phyloP scores from a whole-genome alignment of 1,284 basidiomycete genomes.

The Cutaneotrichosporon sp. region DNA sequence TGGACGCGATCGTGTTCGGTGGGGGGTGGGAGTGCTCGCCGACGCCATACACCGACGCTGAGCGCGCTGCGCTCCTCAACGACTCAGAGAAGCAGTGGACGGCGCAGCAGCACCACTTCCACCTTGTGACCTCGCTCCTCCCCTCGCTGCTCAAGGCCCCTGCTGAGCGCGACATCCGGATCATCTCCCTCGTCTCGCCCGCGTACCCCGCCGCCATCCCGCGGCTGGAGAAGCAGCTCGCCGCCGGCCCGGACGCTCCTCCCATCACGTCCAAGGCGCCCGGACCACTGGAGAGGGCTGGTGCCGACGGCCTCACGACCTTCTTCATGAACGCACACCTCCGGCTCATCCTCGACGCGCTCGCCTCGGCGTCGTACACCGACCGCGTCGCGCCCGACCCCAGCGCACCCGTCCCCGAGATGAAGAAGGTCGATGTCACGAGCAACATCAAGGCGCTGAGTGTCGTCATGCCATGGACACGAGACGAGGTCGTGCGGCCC shows the following conservation, averaged over 20 bases:
- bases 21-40: conserved; percentile 43
- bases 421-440: conserved; percentile 39
- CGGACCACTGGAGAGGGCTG: conserved; percentile 19
- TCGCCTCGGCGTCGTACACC: conserved; percentile 36
- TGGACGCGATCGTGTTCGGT: conserved; percentile 51
- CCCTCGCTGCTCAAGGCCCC: conserved; percentile 76
- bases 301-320: conserved; percentile 35
- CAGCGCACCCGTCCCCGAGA: conserved; percentile 29
- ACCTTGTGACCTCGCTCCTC: conserved; percentile 72
- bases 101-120: conserved; percentile 58
- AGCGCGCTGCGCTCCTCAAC: neutral
- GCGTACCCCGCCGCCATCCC: conserved; percentile 74
- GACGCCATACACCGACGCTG: neutral
- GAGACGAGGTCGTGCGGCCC: conserved; percentile 45
- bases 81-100: conserved; percentile 34
- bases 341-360: conserved; percentile 47
- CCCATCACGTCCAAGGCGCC: neutral
- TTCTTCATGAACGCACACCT: conserved; percentile 46
- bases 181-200: conserved; percentile 77
- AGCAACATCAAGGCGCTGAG: conserved; percentile 48
- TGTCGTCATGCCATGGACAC: conserved; percentile 51
- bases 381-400: conserved; percentile 28
- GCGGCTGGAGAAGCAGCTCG: conserved; percentile 47
- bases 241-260: neutral
- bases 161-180: conserved; percentile 76